Evolutionary conservation across 1,284 basidiomycete genomes (phyloP), one percentile per base, ranked within the genome.

Genomic region (Anthracocystis walkeri): DNA sequence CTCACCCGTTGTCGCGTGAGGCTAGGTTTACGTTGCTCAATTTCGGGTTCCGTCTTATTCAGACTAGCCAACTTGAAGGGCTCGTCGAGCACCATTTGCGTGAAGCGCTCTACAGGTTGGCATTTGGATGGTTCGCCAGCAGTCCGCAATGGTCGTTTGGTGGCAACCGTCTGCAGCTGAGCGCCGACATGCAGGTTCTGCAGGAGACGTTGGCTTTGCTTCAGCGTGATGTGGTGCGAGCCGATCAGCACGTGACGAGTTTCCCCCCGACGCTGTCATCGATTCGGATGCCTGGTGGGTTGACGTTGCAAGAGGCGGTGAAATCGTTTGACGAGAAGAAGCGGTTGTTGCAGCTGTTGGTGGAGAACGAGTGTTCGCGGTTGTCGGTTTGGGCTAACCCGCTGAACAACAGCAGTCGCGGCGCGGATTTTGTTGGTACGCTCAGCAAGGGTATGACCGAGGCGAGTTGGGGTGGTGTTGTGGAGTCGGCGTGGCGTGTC

Each of bases 361-460:
- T 95, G 12, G 94, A 97, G 85, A 95, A 93, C 82, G 97, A 99
- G 84, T 90, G 96, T 46, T 90, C 89, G 79, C 89, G 94, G 14
- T 86, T 99, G 51, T 89, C 88, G 4, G 95, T 99, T 1, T 99
- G 97, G 97, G 88, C 89, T 52, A 98, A 99, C 85, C 93, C 95
- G 0, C 88, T 90, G 27, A 92, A 91, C 73, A 93, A 95, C 70
- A 25, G 31, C 27, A 45, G 45, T 16, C 89, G 92, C 71, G 92
- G 90, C 11, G 83, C 82, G 12, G 81, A 82, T 54, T 82, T 73
- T 55, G 54, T 57, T 0, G 81, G 80, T 8, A 18, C 54, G 7
- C 14, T 74, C 31, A 68, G 42, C 21, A 67, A 20, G 91, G 93
- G 42, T 49, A 55, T 78, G 72, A 58, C 62, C 23, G 81, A 95